Base-by-base conservation (phyloP, 805 yeast species). In the Sugiyamaella americana region DNA sequence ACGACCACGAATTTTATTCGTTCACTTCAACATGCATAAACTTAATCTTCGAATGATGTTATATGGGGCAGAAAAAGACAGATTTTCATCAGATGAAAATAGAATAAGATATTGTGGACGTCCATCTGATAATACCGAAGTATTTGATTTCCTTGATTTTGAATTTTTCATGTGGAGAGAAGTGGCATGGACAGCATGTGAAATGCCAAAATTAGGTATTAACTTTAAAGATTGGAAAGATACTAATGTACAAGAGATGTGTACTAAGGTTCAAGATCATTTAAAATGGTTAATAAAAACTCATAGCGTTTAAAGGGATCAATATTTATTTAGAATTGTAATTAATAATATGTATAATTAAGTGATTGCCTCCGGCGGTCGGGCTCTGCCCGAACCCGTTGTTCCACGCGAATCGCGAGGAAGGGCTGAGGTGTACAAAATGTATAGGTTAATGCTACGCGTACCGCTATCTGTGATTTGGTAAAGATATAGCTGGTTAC, bases 11-110 rank as follows among this genome's bases (percentile, higher is more conserved):
- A 37, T 34, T 19, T 55, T 79, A 49, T 81, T 82, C 55, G 73
- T 80, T 43, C 87, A 82, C 58, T 78, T 84, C 30, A 81, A 82
- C 58, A 75, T 71, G 64, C 86, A 86, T 5, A 82, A 82, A 59
- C 62, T 81, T 49, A 78, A 82, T 56, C 86, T 87, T 1, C 74
- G 80, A 70, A 65, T 66, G 13, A 67, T 80, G 13, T 22, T 52
- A 20, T 32, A 22, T 50, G 72, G 67, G 47, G 49, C 58, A n/a
- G 67, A 66, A 4, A 6, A 17, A 35, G 70, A 69, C 2, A 68
- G 71, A 44, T 67, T 74, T 2, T 62, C 69, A 42, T 68, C 63
- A 22, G 68, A 68, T 8, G 78, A 74, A 2, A 64, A 72, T 11
- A 64, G 85, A 51, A 62, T 72, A n/a, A 63, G 87, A 49, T 59